A percentile compares a stretch with the other conserved stretches of the same genome.
phyloP scores from a whole-genome alignment of 495 filamentous ascomycete species.

The Penicillium egyptiacum region DNA sequence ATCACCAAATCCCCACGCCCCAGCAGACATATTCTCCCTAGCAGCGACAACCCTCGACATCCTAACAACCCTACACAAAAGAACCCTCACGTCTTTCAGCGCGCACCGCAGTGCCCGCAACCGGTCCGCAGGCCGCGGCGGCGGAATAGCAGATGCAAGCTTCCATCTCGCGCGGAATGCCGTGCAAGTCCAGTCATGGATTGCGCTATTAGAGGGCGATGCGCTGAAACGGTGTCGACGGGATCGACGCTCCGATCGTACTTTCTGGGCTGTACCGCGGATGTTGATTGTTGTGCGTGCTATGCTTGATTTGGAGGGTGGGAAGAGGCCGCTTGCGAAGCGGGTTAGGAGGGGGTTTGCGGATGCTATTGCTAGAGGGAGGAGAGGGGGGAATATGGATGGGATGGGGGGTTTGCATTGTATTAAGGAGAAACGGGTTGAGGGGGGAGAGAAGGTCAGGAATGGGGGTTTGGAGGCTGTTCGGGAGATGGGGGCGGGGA shows the following conservation, averaged over 20 bases:
- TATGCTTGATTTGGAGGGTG: conserved; percentile 45
- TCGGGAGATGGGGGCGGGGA: neutral
- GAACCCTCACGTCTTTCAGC: conserved; percentile 66
- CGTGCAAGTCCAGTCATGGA: conserved; percentile 76
- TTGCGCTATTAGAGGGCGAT: conserved; percentile 64
- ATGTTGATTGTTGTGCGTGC: conserved; percentile 45
- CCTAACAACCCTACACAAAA: conserved; percentile 76
- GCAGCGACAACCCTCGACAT: conserved; percentile 61
- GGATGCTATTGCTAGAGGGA: conserved; percentile 10
- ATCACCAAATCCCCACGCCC: conserved; percentile 4
- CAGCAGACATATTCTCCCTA: conserved; percentile 46
- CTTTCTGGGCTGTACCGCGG: conserved; percentile 39
- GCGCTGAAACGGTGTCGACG: conserved; percentile 52
- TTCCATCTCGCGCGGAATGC: conserved; percentile 75
- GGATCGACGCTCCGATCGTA: conserved; percentile 46
- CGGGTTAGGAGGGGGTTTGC: conserved; percentile 30
- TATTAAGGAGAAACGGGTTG: neutral
- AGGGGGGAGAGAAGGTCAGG: neutral
- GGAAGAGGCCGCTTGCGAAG: conserved; percentile 37
- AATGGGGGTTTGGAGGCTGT: neutral
- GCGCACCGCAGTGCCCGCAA: conserved; percentile 73
- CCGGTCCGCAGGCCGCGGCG: conserved; percentile 61
- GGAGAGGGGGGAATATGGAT: conserved; percentile 1
- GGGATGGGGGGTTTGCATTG: conserved; percentile 17
- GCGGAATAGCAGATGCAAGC: conserved; percentile 71